phyloP scores from a whole-genome alignment of 805 yeast genomes.

The Cyberlindnera xishuangbannaensis region DNA sequence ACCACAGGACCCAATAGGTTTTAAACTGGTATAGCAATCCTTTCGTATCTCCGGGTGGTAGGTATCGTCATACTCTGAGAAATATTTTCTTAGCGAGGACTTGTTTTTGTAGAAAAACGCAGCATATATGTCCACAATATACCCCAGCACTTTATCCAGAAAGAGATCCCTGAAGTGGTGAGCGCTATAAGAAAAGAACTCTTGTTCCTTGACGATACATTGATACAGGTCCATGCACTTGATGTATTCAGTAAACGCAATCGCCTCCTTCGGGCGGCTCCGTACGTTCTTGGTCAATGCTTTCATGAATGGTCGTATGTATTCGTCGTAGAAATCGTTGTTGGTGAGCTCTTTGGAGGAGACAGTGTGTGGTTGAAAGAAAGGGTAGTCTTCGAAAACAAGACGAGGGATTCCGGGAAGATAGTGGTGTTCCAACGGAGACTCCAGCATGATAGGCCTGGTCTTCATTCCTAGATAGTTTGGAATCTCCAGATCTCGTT shows the following conservation, averaged over 20 bases:
- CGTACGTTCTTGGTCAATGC: constrained; percentile 3
- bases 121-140: constrained; percentile 7
- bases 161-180: constrained; percentile 16
- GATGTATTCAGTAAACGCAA: constrained; percentile 10
- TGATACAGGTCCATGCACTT: constrained; percentile 11
- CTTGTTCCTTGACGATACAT: constrained; percentile 9
- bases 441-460: constrained; percentile 8
- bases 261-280: constrained; percentile 1
- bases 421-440: constrained; percentile 15
- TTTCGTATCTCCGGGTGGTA: constrained; percentile 11
- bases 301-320: constrained; percentile 12
- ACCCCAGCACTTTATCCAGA: constrained; percentile 7
- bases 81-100: constrained; percentile 8
- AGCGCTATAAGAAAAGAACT: constrained; percentile 12
- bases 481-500: constrained; percentile 19
- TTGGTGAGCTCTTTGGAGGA: constrained; percentile 14
- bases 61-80: constrained; percentile 14
- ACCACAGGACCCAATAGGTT: constrained; percentile 23
- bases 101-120: constrained; percentile 6
- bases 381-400: constrained; percentile 23
- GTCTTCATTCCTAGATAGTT: constrained; percentile 18
- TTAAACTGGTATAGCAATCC: constrained; percentile 13
- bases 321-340: constrained; percentile 11
- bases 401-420: constrained; percentile 21
- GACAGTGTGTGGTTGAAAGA: constrained; percentile 16